A percentile compares a stretch with the other conserved stretches of the same genome.
phyloP scores from a whole-genome alignment of 2,329 filamentous ascomycete genomes.

The Uncinocarpus reesii region DNA sequence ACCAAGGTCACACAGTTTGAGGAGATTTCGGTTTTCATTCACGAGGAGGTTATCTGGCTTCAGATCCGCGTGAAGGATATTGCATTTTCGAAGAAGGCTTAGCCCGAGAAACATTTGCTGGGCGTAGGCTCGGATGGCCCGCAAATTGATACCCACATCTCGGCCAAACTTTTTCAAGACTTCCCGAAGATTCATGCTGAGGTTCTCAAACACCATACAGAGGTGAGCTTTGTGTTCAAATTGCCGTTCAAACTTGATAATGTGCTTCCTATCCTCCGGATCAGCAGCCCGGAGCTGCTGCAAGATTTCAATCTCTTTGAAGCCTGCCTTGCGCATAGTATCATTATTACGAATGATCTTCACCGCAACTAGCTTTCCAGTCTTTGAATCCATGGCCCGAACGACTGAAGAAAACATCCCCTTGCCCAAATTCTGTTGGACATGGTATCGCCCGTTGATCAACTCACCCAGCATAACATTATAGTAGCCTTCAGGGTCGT shows the following conservation, averaged over 20 bases:
- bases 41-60: conserved; percentile 97
- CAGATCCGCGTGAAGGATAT: conserved; percentile 88
- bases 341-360: conserved; percentile 98
- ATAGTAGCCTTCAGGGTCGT: conserved; percentile 93
- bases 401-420: conserved; percentile 98
- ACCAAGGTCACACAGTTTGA: conserved; percentile 94
- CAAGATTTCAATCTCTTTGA: conserved; percentile 88
- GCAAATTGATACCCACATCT: conserved; percentile 82
- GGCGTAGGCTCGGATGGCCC: conserved; percentile 77
- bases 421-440: conserved; percentile 76
- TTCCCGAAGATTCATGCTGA: conserved; percentile 84
- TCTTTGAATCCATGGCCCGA: conserved; percentile 67
- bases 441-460: conserved; percentile 77
- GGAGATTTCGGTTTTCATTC: conserved; percentile 67
- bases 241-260: conserved; percentile 73
- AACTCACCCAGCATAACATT: conserved; percentile 87
- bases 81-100: conserved; percentile 78
- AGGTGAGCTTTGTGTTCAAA: conserved; percentile 94
- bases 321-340: conserved; percentile 76
- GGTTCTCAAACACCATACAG: conserved; percentile 93
- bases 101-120: conserved; percentile 90
- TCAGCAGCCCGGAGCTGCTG: conserved; percentile 79
- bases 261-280: conserved; percentile 78
- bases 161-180: conserved; percentile 93
- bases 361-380: conserved; percentile 72